Base-by-base conservation (phyloP, 2,329 filamentous ascomycete species). In the Cadophora sp. region DNA sequence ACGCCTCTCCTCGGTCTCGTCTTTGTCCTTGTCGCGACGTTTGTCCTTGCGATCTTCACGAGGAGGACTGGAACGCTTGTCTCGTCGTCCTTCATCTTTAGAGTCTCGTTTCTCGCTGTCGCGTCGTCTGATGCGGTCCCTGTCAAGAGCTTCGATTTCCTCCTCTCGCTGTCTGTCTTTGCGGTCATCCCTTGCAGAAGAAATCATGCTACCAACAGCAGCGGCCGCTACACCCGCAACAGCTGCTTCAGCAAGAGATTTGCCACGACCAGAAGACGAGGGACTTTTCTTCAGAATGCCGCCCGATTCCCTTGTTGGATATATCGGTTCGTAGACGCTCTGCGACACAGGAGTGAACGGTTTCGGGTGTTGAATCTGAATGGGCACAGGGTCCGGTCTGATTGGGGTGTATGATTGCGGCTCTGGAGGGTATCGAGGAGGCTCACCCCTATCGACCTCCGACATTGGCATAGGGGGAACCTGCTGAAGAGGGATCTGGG, bases 361-460 rank as follows among this genome's bases (percentile, higher is more conserved):
- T 73, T 94, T 91, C 2, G 94, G 94, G 74, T 97, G 93, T 77
- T 96, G 91, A n/a, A 97, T 83, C 12, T 90, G 89, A 37, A 93
- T 85, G 0, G 87, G 83, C 31, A 93, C 85, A 0, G 87, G 83
- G 6, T 82, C 87, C 5, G 89, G 86, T 51, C 87, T 84, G 19
- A 79, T 77, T 22, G 78, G 80, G 26, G 80, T 78, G 2, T 82
- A 77, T n/a, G 60, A 55, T 8, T 81, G 75, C 53, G 82, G 80
- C 65, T 59, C 79, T 67, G 83, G 82, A 16, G 83, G 16, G 27
- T 66, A 62, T 26, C 48, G 59, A 50, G 58, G 58, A 58, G 65
- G 24, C 22, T 66, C 65, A 24, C 24, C 62, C 58, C 34, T 62
- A 14, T 61, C 60, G 19, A 31, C 22, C 5, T 66, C 65, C 9